Evolutionary conservation across 202 grass and related monocot genomes (phyloP).

Genomic region (Dendrocalamus latiflorus): DNA sequence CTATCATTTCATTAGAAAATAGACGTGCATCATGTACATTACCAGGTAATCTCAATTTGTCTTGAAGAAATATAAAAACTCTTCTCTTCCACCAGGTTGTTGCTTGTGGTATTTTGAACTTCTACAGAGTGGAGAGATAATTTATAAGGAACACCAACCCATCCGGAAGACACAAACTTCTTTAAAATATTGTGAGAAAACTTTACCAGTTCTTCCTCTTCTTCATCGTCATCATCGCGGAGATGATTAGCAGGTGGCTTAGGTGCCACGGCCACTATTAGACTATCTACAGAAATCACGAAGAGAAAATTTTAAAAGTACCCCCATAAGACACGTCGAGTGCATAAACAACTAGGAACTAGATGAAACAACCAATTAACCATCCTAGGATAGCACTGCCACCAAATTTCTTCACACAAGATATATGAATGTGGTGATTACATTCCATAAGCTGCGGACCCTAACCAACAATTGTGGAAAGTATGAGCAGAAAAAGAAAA

Average conservation of each 20-base stretch:
- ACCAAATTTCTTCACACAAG: neutral
- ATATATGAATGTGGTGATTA: neutral
- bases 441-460: neutral
- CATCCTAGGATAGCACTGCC: neutral
- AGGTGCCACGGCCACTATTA: slow-evolving; percentile 59
- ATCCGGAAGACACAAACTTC: neutral
- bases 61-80: slow-evolving; percentile 59
- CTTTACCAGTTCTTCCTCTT: slow-evolving; percentile 48
- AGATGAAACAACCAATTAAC: neutral
- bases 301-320: neutral
- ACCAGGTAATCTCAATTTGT: slow-evolving; percentile 71
- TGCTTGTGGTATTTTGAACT: slow-evolving; percentile 55
- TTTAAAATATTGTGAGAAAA: neutral
- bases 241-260: slow-evolving; percentile 71
- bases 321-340: neutral
- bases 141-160: neutral
- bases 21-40: neutral
- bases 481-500: neutral
- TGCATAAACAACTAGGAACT: neutral
- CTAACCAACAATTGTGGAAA: neutral
- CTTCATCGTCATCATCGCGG: slow-evolving; percentile 27
- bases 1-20: neutral
- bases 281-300: slow-evolving; percentile 43
- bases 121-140: slow-evolving; percentile 27
- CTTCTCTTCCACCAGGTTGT: slow-evolving; percentile 52